phyloP scores from a whole-genome alignment of 441 rosid species.

The Pelargonium fulgidum region DNA sequence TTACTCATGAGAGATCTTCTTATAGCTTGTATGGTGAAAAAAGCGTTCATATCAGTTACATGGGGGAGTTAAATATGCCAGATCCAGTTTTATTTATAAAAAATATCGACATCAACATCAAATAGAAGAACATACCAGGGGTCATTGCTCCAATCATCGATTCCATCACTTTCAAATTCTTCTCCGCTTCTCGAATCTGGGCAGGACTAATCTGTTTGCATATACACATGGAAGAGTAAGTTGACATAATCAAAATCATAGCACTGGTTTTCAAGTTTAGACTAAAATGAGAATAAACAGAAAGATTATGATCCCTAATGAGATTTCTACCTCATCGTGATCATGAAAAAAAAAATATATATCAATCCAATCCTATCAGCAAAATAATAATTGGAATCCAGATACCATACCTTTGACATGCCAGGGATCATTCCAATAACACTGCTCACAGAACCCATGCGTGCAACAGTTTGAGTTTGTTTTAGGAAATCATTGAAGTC shows the following conservation, averaged over 20 bases:
- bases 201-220: conserved; percentile 69
- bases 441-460: conserved; percentile 92
- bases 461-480: conserved; percentile 95
- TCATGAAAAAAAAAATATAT: background rate
- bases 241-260: background rate
- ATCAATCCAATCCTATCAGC: background rate
- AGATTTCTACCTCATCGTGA: background rate
- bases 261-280: too few relatives aligned
- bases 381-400: conserved; percentile 16
- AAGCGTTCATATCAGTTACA: conserved; percentile 1
- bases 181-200: conserved; percentile 92
- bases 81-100: conserved; percentile 10
- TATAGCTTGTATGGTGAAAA: background rate
- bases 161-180: conserved; percentile 78
- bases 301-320: background rate
- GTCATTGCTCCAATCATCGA: conserved; percentile 91
- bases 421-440: conserved; percentile 98
- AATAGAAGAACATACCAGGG: conserved; percentile 48
- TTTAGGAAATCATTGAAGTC: conserved; percentile 95
- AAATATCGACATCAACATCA: conserved; percentile 11
- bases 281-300: background rate
- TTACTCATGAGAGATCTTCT: background rate
- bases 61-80: background rate
- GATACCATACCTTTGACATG: conserved; percentile 67
- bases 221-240: conserved; percentile 13